Evolutionary conservation across 2,329 filamentous ascomycete species (phyloP).

Genomic region (Aspergillus sojae): DNA sequence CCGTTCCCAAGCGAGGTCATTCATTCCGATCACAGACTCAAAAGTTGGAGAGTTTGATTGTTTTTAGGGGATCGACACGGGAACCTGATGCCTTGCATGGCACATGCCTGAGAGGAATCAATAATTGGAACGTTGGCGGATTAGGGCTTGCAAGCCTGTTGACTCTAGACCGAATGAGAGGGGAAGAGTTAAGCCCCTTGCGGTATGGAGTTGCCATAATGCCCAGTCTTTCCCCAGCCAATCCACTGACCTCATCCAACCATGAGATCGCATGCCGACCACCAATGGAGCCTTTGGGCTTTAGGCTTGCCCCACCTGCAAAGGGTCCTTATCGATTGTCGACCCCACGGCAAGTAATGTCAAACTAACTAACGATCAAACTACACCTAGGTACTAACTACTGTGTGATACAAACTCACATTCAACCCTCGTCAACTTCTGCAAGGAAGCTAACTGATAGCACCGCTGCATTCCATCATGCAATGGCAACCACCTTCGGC

Average conservation of each 20-base stretch:
- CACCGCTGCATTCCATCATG: neutral
- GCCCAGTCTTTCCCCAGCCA: neutral
- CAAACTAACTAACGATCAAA: neutral
- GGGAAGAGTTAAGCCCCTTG: neutral
- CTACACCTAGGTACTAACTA: neutral
- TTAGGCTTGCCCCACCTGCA: neutral
- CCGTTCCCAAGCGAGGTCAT: neutral
- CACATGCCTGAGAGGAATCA: neutral
- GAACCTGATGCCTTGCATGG: slow-evolving; percentile 5
- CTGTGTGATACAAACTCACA: neutral
- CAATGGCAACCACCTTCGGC: slow-evolving; percentile 3
- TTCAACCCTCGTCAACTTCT: neutral
- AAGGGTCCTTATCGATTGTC: neutral
- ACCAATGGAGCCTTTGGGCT: neutral
- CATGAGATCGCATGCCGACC: neutral
- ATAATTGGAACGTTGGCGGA: neutral
- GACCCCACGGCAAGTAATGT: neutral
- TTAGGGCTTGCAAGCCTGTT: neutral
- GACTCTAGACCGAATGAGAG: neutral
- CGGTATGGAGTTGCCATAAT: neutral
- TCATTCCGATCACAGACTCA: neutral
- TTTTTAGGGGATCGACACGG: neutral
- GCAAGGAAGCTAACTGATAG: neutral
- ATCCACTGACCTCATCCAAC: neutral
- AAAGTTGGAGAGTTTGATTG: neutral